Percentiles rank a stretch among this genome's conserved stretches.
phyloP scores from a whole-genome alignment of 352 stramenopile genomes.

The Pilasporangium apinafurcum region DNA sequence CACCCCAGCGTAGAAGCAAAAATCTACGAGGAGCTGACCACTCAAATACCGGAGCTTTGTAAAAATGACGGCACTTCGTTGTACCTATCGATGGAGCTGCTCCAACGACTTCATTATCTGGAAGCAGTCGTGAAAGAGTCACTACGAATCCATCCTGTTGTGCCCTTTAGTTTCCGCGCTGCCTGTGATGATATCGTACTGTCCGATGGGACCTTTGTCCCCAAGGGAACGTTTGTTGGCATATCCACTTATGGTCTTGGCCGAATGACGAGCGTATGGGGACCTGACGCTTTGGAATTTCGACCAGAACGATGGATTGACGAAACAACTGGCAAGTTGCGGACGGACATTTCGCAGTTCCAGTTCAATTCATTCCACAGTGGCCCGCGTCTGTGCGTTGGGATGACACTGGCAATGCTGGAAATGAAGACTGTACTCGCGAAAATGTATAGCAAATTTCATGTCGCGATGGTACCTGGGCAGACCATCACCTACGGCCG shows the following conservation, averaged over 20 bases:
- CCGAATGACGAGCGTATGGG: conserved; percentile 28
- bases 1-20: conserved; percentile 33
- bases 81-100: conserved; percentile 26
- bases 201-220: conserved; percentile 39
- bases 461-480: conserved; percentile 3
- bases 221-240: conserved; percentile 20
- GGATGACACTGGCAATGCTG: conserved; percentile 17
- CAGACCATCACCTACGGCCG: conserved; percentile 6
- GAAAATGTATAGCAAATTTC: conserved; percentile 14
- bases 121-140: conserved; percentile 28
- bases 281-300: conserved; percentile 24
- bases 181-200: conserved; percentile 20
- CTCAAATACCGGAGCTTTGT: conserved; percentile 28
- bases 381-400: conserved; percentile 33
- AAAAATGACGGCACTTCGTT: conserved; percentile 1
- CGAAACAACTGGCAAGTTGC: conserved; percentile 8
- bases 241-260: conserved; percentile 43
- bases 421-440: conserved; percentile 23
- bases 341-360: conserved; percentile 15
- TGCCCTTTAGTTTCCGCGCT: conserved; percentile 19
- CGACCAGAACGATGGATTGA: conserved; percentile 36
- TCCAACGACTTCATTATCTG: conserved; percentile 55
- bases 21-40: conserved; percentile 41
- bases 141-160: conserved; percentile 27
- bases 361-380: conserved; percentile 35